These are phyloP conservation scores for Calycina marina DNA, from an alignment of 2,329 filamentous ascomycete genomes.

Conservation along the genomic window DNA sequence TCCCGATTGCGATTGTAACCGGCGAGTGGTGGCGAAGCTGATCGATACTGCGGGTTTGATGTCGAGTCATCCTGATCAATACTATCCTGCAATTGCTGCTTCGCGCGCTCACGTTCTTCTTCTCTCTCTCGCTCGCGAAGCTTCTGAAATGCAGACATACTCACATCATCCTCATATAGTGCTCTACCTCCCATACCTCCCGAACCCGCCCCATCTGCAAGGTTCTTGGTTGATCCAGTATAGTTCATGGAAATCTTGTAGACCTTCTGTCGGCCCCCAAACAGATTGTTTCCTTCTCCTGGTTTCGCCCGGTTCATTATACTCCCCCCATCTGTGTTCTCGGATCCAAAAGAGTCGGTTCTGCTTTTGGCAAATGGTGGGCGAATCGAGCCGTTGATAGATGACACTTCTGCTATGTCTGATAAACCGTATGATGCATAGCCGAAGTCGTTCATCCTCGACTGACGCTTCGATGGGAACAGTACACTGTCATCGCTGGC, in stretches of 20 bases:
- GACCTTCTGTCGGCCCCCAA: constrained; percentile 90
- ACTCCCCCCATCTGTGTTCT: constrained; percentile 51
- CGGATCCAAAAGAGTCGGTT: constrained; percentile 48
- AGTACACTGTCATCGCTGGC: constrained; percentile 91
- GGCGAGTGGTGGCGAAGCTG: constrained; percentile 41
- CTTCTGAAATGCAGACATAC: constrained; percentile 69
- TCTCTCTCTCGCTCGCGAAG: constrained; percentile 37
- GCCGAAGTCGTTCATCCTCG: constrained; percentile 55
- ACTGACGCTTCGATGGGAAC: constrained; percentile 59
- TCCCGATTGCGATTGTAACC: constrained; percentile 65
- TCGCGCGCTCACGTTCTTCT: constrained; percentile 24
- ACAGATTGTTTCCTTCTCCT: constrained; percentile 80
- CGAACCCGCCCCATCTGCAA: constrained; percentile 19
- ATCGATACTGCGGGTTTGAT: constrained; percentile 28
- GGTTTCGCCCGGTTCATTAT: constrained; percentile 78
- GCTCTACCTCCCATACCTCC: constrained; percentile 48
- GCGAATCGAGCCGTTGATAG: constrained; percentile 48
- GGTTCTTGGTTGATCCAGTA: constrained; percentile 28
- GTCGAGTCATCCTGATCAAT: too few species aligned
- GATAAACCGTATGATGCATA: constrained; percentile 38
- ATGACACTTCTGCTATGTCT: constrained; percentile 86
- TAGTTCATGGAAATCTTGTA: constrained; percentile 60
- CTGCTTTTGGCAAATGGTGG: constrained; percentile 46
- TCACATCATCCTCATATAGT: constrained; percentile 78
- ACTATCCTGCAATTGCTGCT: constrained; percentile 22